Base-by-base conservation (phyloP, 371 early-diverging fungal species). In the Nematocida ironsii region DNA sequence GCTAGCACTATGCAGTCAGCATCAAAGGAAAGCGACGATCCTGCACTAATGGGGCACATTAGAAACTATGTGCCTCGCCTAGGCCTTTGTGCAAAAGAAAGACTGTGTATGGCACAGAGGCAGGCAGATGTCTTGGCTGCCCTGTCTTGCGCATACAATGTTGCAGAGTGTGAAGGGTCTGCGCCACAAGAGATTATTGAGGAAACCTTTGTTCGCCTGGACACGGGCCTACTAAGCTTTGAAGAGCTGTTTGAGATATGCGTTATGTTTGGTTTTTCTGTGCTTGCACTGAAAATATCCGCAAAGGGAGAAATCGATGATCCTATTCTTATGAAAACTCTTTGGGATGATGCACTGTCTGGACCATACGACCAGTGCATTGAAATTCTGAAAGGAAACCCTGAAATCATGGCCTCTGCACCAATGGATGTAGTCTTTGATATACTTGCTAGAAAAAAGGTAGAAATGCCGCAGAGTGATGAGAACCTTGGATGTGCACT, bases 181-280 rank as follows among this genome's bases (percentile, higher is more conserved):
- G n/a, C 20, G 11, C 48, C 23, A 20, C 55, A 69, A 45, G 23
- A 3, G 11, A 42, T 47, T 16, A 25, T 78, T 18, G 71, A 70
- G 16, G 61, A 67, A 27, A 54, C 67, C 7, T 78, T 78, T 71
- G 62, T 18, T 5, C 50, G 71, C n/a, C 69, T 78, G 25, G 80
- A 78, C 58, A 78, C 47, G 2, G 50, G 33, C 9, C 71, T 78
- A 6, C 80, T 78, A 13, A 50, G 80, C 55, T 78, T 68, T 48
- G 80, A 78, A 70, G 80, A 78, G 80, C 80, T 78, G 13, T 78
- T 78, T 78, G 80, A 78, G 33, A 78, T 78, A 20, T 78, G 80
- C 56, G 80, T 78, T 5, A 47, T 45, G 48, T 70, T 58, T 44
- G 80, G 80, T 20, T 78, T 78, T 69, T 78, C 80, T 44, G 39